phyloP scores from a whole-genome alignment of 371 early-diverging fungal genomes.

The Syncephalastrum racemosum region DNA sequence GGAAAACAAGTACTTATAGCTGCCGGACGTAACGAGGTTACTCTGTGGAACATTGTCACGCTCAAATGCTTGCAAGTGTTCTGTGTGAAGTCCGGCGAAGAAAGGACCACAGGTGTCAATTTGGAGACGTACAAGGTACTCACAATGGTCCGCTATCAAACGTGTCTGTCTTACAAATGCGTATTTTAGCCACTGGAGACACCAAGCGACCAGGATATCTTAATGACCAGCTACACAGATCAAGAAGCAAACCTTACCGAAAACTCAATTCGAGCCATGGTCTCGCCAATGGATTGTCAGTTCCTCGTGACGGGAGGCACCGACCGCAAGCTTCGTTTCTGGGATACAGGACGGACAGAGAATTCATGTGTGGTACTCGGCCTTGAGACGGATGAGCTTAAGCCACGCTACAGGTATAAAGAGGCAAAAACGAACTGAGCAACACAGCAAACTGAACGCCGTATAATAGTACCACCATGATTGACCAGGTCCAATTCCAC shows the following conservation, averaged over 20 bases:
- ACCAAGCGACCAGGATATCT: constrained; percentile 51
- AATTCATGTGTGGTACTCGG: constrained; percentile 74
- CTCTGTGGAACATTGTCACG: constrained; percentile 80
- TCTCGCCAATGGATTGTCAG: constrained; percentile 52
- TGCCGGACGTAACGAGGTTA: constrained; percentile 77
- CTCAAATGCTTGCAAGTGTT: constrained; percentile 74
- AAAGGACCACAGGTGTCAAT: constrained; percentile 49
- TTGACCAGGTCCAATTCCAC: constrained; percentile 54
- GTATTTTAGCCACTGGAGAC: constrained; percentile 44
- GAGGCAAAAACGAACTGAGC: background rate
- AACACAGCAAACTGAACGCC: background rate
- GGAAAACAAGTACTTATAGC: constrained; percentile 60
- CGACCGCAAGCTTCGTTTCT: constrained; percentile 82
- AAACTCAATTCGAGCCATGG: constrained; percentile 56
- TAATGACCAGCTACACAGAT: constrained; percentile 49
- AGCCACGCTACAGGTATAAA: constrained; percentile 61
- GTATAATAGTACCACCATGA: constrained; percentile 52
- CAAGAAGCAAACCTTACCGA: constrained; percentile 54
- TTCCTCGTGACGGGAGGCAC: constrained; percentile 80
- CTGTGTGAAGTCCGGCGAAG: constrained; percentile 59
- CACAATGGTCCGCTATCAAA: background rate
- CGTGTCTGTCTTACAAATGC: background rate
- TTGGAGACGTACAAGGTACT: constrained; percentile 53
- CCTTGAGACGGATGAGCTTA: constrained; percentile 56
- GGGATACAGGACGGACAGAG: constrained; percentile 71